phyloP scores from a whole-genome alignment of 2,329 filamentous ascomycete genomes.

The Aspergillus amoenus region DNA sequence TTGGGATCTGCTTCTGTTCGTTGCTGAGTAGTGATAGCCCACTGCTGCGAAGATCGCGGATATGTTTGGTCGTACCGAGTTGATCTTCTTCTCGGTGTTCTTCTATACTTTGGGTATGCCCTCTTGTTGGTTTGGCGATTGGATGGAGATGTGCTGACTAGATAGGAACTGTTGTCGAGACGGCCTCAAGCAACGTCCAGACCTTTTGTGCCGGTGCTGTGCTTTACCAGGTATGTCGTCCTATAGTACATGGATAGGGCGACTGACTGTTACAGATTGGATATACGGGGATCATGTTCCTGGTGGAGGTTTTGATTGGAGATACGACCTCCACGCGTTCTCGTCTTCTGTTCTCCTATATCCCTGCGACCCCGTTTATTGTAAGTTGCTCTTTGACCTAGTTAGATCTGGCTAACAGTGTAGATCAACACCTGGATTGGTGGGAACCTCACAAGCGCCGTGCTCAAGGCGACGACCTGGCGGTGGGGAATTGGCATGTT shows the following conservation, averaged over 20 bases:
- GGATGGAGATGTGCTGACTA: background rate
- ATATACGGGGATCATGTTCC: slow-evolving; percentile 60
- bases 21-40: slow-evolving; percentile 38
- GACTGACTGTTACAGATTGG: slow-evolving; percentile 46
- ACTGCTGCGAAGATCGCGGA: slow-evolving; percentile 63
- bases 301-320: slow-evolving; percentile 64
- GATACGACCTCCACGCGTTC: slow-evolving; percentile 64
- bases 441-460: slow-evolving; percentile 55
- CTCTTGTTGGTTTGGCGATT: background rate
- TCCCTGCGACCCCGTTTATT: slow-evolving; percentile 60
- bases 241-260: background rate
- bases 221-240: slow-evolving; percentile 50
- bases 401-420: background rate
- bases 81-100: slow-evolving; percentile 55
- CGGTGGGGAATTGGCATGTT: slow-evolving; percentile 66
- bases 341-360: slow-evolving; percentile 64
- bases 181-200: slow-evolving; percentile 49
- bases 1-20: background rate
- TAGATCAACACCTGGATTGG: slow-evolving; percentile 63
- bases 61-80: slow-evolving; percentile 62
- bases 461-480: slow-evolving; percentile 55
- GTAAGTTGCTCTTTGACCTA: slow-evolving; percentile 23
- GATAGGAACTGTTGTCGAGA: slow-evolving; percentile 56
- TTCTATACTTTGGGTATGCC: slow-evolving; percentile 54
- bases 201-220: slow-evolving; percentile 59